phyloP scores from a whole-genome alignment of 352 stramenopile species.

The Poterioochromonas sp. region DNA sequence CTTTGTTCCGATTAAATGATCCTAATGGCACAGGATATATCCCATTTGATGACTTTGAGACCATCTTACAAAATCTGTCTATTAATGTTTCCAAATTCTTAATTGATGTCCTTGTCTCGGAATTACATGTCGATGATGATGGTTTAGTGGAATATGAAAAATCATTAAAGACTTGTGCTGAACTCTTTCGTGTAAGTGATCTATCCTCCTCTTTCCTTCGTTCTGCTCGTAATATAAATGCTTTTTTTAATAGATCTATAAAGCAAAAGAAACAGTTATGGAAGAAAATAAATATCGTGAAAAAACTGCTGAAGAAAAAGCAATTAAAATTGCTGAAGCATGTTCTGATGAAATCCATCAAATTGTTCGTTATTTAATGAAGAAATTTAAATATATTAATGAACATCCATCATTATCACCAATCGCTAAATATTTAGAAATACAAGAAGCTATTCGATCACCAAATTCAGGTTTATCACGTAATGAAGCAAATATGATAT shows the following conservation, averaged over 20 bases:
- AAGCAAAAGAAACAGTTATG: neutral
- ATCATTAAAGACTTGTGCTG: neutral
- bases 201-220: too few relatives aligned
- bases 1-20: slow-evolving; percentile 15
- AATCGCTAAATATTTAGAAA: neutral
- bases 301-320: neutral
- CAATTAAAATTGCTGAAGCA: neutral
- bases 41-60: neutral
- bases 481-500: slow-evolving; percentile 15
- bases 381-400: neutral
- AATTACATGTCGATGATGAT: neutral
- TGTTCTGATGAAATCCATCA: neutral
- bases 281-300: neutral
- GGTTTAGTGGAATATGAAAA: slow-evolving; percentile 18
- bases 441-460: neutral
- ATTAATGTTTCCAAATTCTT: neutral
- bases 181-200: neutral
- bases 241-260: neutral
- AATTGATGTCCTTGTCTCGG: neutral
- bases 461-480: neutral
- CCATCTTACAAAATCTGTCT: neutral
- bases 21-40: neutral
- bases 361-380: neutral
- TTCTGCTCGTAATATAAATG: too few relatives aligned
- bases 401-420: too few relatives aligned